Conservation (phyloP, 306 rosid species). For the Vigna hirtella region DNA sequence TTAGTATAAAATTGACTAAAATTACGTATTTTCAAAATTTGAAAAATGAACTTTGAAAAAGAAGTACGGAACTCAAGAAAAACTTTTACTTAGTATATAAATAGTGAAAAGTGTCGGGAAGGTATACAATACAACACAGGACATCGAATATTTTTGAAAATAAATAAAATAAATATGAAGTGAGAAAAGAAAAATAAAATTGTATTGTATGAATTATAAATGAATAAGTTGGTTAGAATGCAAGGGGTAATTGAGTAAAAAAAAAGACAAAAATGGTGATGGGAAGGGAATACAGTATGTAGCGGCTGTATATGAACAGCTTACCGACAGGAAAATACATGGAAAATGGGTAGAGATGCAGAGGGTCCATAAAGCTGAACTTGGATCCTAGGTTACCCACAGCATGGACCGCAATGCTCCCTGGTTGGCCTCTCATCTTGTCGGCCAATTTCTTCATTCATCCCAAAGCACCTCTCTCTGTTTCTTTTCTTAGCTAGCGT, state of each 20-base stretch:
- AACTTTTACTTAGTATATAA: neutral
- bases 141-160: neutral
- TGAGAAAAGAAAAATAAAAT: no score
- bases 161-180: neutral
- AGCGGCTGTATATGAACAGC: slow-evolving; percentile 40
- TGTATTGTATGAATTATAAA: neutral
- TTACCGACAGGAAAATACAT: slow-evolving; percentile 71
- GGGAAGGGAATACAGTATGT: slow-evolving; percentile 22
- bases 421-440: slow-evolving; percentile 44
- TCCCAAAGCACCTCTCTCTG: slow-evolving; percentile 23
- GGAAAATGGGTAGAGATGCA: slow-evolving; percentile 71
- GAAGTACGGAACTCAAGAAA: no score
- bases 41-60: no score
- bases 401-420: slow-evolving; percentile 66
- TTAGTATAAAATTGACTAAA: no score
- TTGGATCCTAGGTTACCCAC: slow-evolving; percentile 44
- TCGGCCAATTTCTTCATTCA: slow-evolving; percentile 60
- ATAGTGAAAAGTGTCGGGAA: slow-evolving; percentile 36
- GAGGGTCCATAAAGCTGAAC: slow-evolving; percentile 49
- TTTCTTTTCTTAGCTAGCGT: slow-evolving; percentile 31
- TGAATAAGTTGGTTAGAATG: neutral
- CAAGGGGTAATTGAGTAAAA: neutral
- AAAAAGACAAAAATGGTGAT: slow-evolving; percentile 23
- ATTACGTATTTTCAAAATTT: no score
- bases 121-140: slow-evolving; percentile 6